A percentile compares a stretch with the other conserved stretches of the same genome.
Conservation (phyloP, 441 rosid genomes). For the Iberis amara region DNA sequence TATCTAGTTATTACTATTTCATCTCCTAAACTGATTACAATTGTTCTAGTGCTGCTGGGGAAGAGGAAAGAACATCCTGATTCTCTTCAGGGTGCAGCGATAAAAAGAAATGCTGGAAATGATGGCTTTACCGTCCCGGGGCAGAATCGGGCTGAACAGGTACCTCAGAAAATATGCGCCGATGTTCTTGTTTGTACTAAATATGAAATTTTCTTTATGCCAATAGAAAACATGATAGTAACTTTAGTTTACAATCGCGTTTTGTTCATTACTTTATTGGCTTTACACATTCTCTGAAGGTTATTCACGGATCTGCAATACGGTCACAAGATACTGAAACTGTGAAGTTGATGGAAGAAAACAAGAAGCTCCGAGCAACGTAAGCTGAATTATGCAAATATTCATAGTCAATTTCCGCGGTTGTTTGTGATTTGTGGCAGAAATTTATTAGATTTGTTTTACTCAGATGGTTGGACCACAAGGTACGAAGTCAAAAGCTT, state of each 20-base stretch:
- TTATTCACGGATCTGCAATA: conserved; percentile 25
- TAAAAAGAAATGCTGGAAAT: conserved; percentile 33
- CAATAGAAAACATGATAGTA: conserved; percentile 20
- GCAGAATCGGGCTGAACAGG: conserved; percentile 36
- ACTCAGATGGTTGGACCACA: conserved; percentile 63
- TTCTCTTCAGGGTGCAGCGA: conserved; percentile 31
- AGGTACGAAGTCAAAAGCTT: conserved; percentile 53
- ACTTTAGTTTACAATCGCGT: conserved; percentile 10
- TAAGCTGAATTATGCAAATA: conserved; percentile 35
- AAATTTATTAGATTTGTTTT: not conserved
- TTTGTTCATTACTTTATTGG: conserved; percentile 14
- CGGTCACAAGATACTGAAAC: conserved; percentile 37
- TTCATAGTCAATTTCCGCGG: not conserved
- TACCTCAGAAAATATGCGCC: conserved; percentile 27
- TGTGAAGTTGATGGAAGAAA: conserved; percentile 54
- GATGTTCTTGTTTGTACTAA: too few relatives aligned
- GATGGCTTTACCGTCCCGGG: conserved; percentile 27
- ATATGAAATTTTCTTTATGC: not conserved
- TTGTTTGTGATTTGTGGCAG: not conserved
- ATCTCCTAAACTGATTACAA: conserved; percentile 13
- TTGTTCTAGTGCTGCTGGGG: conserved; percentile 28
- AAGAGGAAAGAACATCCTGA: conserved; percentile 62
- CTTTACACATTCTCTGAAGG: conserved; percentile 18
- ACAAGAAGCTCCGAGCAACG: conserved; percentile 61
- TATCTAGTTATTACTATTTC: not conserved